Evolutionary conservation across 2,329 filamentous ascomycete species (phyloP), one percentile per base, ranked within the genome.

Genomic region (Onygena corvina): DNA sequence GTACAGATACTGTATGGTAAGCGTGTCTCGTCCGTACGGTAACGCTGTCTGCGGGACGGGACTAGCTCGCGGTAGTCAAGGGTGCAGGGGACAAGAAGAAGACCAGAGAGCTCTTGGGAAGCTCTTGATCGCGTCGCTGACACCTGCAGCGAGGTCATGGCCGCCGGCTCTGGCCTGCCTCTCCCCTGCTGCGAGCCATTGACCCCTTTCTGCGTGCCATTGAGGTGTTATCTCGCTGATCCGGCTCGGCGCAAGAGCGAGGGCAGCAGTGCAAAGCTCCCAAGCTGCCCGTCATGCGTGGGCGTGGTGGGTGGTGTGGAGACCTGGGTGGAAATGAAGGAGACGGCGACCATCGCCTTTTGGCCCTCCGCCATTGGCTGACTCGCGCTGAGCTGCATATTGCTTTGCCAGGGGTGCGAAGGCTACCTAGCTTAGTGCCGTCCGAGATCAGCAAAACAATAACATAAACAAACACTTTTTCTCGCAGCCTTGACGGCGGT

Each of bases 361-460:
- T 42, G 12, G 25, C 38, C 12, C 9, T 7, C 21, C 21, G 9
- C 14, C 3, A 42, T 42, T 42, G 38, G 38, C 9, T 25, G 21
- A 42, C 21, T 42, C 27, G 21, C 38, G 38, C 38, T 42, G 38
- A 23, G 21, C 21, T 14, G 38, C 38, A 42, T 27, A 16, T 42
- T 42, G 38, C 38, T 29, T 42, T 42, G 21, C 11, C 38, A 42
- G 21, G 38, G 38, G 38, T n/a, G 11, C 18, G 9, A 4, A 4
- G 33, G n/a, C n/a, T n/a, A 40, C 21, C 21, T 42, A 25, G 35
- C n/a, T 27, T 25, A 38, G n/a, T 16, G 18, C 21, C 16, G 38
- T 42, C 38, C 38, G 21, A 42, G 38, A 42, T 42, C 38, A 42
- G 38, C 38, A 42, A 42, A 42, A 42, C 38, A 42, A 29, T 42